Percentiles rank a stretch among this genome's conserved stretches.
These are phyloP conservation scores for Kluyveromyces aestuarii DNA, from an alignment of 805 yeast genomes.

Conservation along the genomic window DNA sequence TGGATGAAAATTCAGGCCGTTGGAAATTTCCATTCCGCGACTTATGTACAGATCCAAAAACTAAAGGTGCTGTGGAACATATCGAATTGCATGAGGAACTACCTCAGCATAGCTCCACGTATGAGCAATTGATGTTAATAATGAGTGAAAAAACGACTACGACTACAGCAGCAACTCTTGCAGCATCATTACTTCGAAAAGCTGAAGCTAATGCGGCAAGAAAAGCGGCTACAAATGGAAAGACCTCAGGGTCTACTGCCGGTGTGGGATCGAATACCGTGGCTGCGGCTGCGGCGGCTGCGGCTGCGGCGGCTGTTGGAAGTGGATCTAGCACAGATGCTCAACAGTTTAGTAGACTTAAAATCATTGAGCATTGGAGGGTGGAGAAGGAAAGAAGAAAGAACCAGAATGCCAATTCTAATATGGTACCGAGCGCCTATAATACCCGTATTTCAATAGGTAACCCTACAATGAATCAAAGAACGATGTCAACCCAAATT, in stretches of 20 bases:
- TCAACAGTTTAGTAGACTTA: conserved; percentile 71
- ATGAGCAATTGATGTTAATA: conserved; percentile 81
- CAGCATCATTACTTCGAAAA: conserved; percentile 27
- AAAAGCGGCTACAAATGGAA: conserved; percentile 8
- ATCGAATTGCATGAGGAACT: conserved; percentile 56
- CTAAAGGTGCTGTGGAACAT: conserved; percentile 35
- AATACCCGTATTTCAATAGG: conserved; percentile 28
- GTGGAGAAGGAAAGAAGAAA: conserved; percentile 50
- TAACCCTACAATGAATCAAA: conserved; percentile 20
- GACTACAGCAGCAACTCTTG: conserved; percentile 32
- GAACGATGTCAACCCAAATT: conserved; percentile 21
- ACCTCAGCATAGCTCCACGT: conserved; percentile 72
- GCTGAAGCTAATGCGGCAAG: conserved; percentile 15
- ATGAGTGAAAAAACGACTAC: conserved; percentile 40
- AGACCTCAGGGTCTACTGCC: conserved; percentile 5
- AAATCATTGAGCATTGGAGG: conserved; percentile 83
- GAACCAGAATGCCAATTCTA: conserved; percentile 31
- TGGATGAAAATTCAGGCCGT: conserved; percentile 27
- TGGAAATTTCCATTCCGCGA: conserved; percentile 33
- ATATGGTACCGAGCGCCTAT: conserved; percentile 20
- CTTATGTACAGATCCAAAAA: conserved; percentile 29
- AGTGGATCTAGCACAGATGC: conserved; percentile 25
- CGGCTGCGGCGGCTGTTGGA: conserved; percentile 34
- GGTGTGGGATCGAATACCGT: conserved; percentile 6
- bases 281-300: conserved; percentile 28